phyloP scores from a whole-genome alignment of 2,329 filamentous ascomycete species.

The Lasiodiplodia sp. region DNA sequence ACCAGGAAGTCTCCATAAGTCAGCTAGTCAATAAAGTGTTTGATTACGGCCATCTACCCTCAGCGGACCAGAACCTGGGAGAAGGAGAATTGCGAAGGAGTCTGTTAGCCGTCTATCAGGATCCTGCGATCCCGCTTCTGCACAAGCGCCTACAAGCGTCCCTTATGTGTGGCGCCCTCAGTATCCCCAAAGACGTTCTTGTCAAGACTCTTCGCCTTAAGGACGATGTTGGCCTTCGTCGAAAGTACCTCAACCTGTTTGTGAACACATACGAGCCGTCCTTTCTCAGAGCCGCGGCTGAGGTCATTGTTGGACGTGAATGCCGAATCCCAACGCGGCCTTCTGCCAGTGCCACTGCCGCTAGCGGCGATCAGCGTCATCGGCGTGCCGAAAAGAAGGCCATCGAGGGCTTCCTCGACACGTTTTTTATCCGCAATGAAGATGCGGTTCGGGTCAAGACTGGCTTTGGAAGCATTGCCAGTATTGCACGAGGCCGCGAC shows the following conservation, averaged over 20 bases:
- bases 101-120: slow-evolving; percentile 63
- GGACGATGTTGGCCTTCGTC: slow-evolving; percentile 65
- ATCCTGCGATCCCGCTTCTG: slow-evolving; percentile 57
- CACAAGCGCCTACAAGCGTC: slow-evolving; percentile 67
- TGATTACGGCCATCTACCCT: slow-evolving; percentile 41
- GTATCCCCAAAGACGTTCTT: slow-evolving; percentile 61
- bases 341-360: slow-evolving; percentile 45
- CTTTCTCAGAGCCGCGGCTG: slow-evolving; percentile 60
- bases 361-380: slow-evolving; percentile 44
- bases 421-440: slow-evolving; percentile 65
- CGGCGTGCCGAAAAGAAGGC: slow-evolving; percentile 50
- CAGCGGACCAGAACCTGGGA: slow-evolving; percentile 30
- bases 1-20: slow-evolving; percentile 67
- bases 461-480: slow-evolving; percentile 48
- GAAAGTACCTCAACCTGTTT: slow-evolving; percentile 65
- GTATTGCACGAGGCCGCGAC: slow-evolving; percentile 44
- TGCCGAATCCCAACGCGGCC: slow-evolving; percentile 48
- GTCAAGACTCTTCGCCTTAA: slow-evolving; percentile 55
- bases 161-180: slow-evolving; percentile 63
- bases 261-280: slow-evolving; percentile 63
- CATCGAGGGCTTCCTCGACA: slow-evolving; percentile 62
- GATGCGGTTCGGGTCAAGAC: slow-evolving; percentile 56
- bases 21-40: slow-evolving; percentile 67
- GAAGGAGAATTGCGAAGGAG: slow-evolving; percentile 51
- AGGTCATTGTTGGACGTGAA: slow-evolving; percentile 66